Conservation (phyloP, 2,329 filamentous ascomycete species). For the Colletotrichum karsti region DNA sequence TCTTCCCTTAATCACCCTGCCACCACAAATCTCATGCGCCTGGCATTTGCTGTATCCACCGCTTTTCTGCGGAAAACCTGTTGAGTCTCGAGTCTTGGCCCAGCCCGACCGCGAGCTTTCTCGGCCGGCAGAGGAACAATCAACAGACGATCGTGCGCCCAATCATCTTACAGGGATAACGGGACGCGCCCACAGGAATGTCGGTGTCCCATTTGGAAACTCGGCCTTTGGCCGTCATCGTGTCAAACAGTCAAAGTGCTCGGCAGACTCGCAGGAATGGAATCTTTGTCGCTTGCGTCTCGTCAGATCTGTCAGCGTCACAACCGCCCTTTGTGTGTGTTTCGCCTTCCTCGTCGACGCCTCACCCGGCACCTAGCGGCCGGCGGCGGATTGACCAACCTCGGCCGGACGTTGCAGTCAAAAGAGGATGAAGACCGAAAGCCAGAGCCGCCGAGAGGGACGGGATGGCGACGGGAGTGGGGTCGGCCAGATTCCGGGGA, state of each 20-base stretch:
- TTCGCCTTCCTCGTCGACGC: slow-evolving; percentile 16
- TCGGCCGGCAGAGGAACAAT: background rate
- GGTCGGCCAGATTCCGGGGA: slow-evolving; percentile 28
- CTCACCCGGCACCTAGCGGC: background rate
- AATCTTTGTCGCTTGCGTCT: slow-evolving; percentile 3
- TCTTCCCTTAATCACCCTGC: background rate
- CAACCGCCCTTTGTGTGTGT: background rate
- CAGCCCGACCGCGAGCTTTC: background rate
- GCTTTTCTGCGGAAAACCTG: background rate
- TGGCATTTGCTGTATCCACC: background rate
- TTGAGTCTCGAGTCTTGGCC: background rate
- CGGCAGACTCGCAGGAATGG: background rate
- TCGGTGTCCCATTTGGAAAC: slow-evolving; percentile 16
- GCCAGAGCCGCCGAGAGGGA: background rate
- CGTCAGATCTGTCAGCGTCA: slow-evolving; percentile 1
- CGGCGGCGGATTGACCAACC: slow-evolving; percentile 5
- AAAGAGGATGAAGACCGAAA: slow-evolving; percentile 8
- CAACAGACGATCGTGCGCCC: slow-evolving; percentile 6
- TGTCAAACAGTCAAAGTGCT: background rate
- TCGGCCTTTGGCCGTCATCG: slow-evolving; percentile 1
- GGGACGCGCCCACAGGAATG: background rate
- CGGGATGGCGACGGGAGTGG: slow-evolving; percentile 4
- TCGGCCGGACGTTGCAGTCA: slow-evolving; percentile 21
- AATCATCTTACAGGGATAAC: slow-evolving; percentile 29
- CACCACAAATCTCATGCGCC: background rate